Evolutionary conservation across 2,329 filamentous ascomycete genomes (phyloP).

Genomic region (Cladobotryum mycophilum): DNA sequence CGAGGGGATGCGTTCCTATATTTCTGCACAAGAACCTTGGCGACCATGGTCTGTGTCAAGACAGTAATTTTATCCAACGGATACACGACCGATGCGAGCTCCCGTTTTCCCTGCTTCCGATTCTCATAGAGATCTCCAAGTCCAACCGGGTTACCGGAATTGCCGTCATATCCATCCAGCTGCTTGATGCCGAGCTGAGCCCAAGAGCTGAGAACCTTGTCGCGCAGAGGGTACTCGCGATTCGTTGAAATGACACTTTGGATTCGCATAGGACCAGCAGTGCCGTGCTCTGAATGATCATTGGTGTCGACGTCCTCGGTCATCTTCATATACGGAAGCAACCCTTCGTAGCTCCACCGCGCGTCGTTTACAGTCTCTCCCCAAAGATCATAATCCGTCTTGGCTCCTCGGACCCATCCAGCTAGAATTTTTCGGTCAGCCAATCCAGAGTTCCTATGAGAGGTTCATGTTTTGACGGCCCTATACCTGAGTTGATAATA

Average conservation of each 20-base stretch:
- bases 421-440: conserved; percentile 12
- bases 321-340: conserved; percentile 38
- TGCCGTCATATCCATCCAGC: conserved; percentile 18
- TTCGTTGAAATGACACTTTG: conserved; percentile 23
- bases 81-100: conserved; percentile 17
- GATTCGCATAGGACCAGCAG: conserved; percentile 30
- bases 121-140: conserved; percentile 25
- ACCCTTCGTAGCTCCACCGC: conserved; percentile 37
- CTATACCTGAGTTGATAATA: conserved; percentile 29
- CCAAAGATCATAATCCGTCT: conserved; percentile 41
- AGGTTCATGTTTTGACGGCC: background rate
- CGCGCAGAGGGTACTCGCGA: conserved; percentile 32
- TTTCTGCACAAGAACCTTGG: conserved; percentile 15
- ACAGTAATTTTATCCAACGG: conserved; percentile 19
- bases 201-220: conserved; percentile 32
- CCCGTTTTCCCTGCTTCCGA: conserved; percentile 15
- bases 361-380: conserved; percentile 24
- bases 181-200: conserved; percentile 28
- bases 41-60: conserved; percentile 18
- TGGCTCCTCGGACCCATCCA: conserved; percentile 36
- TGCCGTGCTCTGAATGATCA: conserved; percentile 28
- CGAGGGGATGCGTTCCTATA: background rate
- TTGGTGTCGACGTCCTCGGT: conserved; percentile 28
- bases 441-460: background rate
- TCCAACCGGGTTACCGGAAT: conserved; percentile 22